A percentile compares a stretch with the other conserved stretches of the same genome.
Evolutionary conservation across 2,329 filamentous ascomycete genomes (phyloP).

Genomic region (Fusarium buxicola): DNA sequence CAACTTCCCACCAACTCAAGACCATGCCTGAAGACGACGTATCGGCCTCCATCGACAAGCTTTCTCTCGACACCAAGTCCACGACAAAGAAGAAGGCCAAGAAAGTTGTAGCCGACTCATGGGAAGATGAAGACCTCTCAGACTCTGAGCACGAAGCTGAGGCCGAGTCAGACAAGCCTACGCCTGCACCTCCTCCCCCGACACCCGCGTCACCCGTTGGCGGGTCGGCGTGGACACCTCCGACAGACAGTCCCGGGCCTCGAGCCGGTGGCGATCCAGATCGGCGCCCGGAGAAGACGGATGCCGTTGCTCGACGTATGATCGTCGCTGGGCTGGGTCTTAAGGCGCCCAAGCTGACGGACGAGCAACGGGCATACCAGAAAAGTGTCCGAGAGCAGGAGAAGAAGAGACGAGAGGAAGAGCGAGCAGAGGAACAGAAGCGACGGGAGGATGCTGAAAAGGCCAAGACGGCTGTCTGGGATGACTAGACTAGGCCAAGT

Average conservation of each 20-base stretch:
- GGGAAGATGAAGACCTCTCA: constrained; percentile 70
- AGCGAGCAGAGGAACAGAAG: constrained; percentile 72
- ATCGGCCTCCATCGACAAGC: constrained; percentile 47
- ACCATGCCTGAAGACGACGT: constrained; percentile 45
- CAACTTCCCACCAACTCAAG: neutral
- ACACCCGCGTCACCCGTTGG: constrained; percentile 70
- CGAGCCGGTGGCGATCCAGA: constrained; percentile 22
- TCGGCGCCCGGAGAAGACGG: constrained; percentile 86
- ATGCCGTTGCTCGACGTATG: constrained; percentile 87
- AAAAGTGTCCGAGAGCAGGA: constrained; percentile 85
- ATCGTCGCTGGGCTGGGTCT: constrained; percentile 91
- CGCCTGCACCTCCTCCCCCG: constrained; percentile 70
- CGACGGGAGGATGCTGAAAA: constrained; percentile 74
- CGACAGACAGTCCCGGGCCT: constrained; percentile 21
- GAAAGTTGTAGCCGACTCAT: constrained; percentile 55
- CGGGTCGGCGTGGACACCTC: constrained; percentile 38
- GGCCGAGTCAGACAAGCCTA: constrained; percentile 50
- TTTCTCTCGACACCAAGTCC: constrained; percentile 48
- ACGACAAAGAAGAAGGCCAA: constrained; percentile 47
- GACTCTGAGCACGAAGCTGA: constrained; percentile 55
- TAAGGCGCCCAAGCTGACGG: constrained; percentile 81
- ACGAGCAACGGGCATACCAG: constrained; percentile 91
- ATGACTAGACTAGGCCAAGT: constrained; percentile 62
- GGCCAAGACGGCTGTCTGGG: constrained; percentile 89
- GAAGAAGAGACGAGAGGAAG: constrained; percentile 78